These are phyloP conservation scores for Yamadazyma akitaensis DNA, from an alignment of 805 yeast species.

Conservation along the genomic window DNA sequence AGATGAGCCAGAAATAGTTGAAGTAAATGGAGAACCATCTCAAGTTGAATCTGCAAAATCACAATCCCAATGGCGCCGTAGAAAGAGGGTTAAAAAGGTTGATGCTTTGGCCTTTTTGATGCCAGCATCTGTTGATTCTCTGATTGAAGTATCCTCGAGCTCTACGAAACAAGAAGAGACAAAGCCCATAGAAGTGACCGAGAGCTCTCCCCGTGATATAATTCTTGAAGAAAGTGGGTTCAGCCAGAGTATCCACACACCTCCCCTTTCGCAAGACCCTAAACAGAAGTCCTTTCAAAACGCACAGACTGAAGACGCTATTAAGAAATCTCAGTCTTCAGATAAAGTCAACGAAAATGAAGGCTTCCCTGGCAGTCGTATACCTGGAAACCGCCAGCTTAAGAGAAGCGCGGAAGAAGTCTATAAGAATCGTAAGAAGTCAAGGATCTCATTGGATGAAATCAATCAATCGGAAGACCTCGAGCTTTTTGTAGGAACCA, in stretches of 20 bases:
- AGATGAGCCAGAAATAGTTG: slow-evolving; percentile 2
- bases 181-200: background rate
- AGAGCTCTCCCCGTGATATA: background rate
- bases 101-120: slow-evolving; percentile 9
- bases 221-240: background rate
- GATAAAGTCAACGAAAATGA: too few relatives aligned
- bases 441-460: background rate
- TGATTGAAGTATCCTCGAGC: background rate
- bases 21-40: background rate
- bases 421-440: background rate
- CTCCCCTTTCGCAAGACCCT: background rate
- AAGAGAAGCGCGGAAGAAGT: background rate
- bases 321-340: too few relatives aligned
- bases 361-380: too few relatives aligned
- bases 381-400: too few relatives aligned
- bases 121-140: slow-evolving; percentile 2
- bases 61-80: slow-evolving; percentile 6
- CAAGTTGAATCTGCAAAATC: background rate
- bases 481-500: slow-evolving; percentile 1
- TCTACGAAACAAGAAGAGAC: background rate
- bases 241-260: background rate
- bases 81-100: slow-evolving; percentile 4
- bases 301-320: background rate
- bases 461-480: slow-evolving; percentile 5
- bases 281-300: background rate